These are phyloP conservation scores for Pyrenophora graminea DNA, from an alignment of 2,329 filamentous ascomycete species.

Conservation along the genomic window DNA sequence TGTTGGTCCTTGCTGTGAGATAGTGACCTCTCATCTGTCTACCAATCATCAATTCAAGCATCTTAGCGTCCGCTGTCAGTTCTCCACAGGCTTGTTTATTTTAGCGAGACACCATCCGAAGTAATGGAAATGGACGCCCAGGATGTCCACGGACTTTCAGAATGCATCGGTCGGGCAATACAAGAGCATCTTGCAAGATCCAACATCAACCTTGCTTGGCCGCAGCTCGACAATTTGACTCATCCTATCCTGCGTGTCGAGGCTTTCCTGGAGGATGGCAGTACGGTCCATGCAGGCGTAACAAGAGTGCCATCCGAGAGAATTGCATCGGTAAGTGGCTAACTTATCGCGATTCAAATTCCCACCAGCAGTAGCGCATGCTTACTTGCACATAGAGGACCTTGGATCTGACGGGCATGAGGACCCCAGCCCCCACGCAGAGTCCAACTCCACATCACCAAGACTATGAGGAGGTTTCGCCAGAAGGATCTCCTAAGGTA, in stretches of 20 bases:
- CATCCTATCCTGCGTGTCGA: constrained; percentile 37
- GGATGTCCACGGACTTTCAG: constrained; percentile 35
- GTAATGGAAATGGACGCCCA: constrained; percentile 19
- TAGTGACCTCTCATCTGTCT: not conserved
- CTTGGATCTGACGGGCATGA: constrained; percentile 30
- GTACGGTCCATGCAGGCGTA: constrained; percentile 5
- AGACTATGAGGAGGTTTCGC: constrained; percentile 11
- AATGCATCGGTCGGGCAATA: constrained; percentile 36
- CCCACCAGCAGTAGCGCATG: constrained; percentile 2
- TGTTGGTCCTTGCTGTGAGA: not conserved
- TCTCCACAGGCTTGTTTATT: not conserved
- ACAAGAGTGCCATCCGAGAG: constrained; percentile 24
- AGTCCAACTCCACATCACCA: constrained; percentile 23
- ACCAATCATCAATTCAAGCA: not conserved
- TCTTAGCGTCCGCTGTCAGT: constrained; percentile 4
- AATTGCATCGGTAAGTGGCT: constrained; percentile 34
- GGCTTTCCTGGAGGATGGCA: constrained; percentile 38
- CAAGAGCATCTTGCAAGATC: constrained; percentile 35
- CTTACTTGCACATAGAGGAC: constrained; percentile 26
- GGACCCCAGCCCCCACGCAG: constrained; percentile 28
- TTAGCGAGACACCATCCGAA: not conserved
- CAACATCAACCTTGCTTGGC: constrained; percentile 32
- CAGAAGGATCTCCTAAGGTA: constrained; percentile 9
- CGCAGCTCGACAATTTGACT: constrained; percentile 26
- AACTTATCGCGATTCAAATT: not conserved